Evolutionary conservation across 768 basidiomycete genomes (phyloP).

Genomic region (Trametes sanguinea): DNA sequence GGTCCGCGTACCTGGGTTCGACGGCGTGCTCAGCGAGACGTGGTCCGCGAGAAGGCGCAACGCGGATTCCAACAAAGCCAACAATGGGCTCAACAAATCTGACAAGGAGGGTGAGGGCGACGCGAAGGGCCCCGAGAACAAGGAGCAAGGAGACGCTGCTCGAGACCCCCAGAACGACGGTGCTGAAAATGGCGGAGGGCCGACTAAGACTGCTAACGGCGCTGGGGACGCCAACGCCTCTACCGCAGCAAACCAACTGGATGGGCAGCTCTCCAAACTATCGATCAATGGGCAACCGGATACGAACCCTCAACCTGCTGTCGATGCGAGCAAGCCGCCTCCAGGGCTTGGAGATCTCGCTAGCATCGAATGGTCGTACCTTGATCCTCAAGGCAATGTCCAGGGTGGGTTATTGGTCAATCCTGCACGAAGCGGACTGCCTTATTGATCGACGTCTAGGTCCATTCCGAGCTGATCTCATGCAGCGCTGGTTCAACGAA

Average conservation of each 20-base stretch:
- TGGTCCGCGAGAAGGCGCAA: conserved; percentile 67
- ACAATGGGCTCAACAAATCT: conserved; percentile 26
- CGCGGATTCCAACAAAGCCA: conserved; percentile 52
- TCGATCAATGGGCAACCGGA: conserved; percentile 7
- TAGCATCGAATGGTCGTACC: conserved; percentile 84
- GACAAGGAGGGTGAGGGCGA: conserved; percentile 44
- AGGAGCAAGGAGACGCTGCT: conserved; percentile 56
- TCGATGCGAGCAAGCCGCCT: conserved; percentile 29
- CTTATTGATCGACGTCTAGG: conserved; percentile 46
- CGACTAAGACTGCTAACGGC: background rate
- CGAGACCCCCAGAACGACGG: conserved; percentile 2
- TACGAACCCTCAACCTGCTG: conserved; percentile 30
- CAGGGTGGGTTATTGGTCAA: conserved; percentile 61
- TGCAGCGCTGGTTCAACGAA: conserved; percentile 95
- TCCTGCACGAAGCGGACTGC: background rate
- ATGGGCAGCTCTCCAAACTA: conserved; percentile 2
- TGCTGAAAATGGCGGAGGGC: background rate
- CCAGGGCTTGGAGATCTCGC: conserved; percentile 55
- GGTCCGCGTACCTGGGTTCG: conserved; percentile 62
- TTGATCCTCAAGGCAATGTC: conserved; percentile 87
- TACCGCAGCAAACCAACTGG: background rate
- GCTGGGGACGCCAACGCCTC: background rate
- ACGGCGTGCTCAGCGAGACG: conserved; percentile 74
- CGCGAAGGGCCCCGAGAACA: conserved; percentile 49
- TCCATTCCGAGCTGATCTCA: conserved; percentile 83